phyloP scores from a whole-genome alignment of 768 basidiomycete species.

The Lentinula edodes region DNA sequence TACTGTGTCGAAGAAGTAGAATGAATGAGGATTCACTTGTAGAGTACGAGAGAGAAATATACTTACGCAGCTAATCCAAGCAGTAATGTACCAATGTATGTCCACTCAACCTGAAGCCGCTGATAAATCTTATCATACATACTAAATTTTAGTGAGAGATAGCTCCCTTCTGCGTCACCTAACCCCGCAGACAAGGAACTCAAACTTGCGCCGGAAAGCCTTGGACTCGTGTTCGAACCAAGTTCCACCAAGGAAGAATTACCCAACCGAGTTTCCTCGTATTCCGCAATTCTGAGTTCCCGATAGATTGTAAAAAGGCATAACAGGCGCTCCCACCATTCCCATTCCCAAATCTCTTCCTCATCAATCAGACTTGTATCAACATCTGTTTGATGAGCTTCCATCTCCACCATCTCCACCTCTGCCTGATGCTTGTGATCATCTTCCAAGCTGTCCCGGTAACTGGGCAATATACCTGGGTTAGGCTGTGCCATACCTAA shows the following conservation, averaged over 20 bases:
- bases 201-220: neutral
- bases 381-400: slow-evolving; percentile 8
- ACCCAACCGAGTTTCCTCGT: neutral
- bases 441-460: neutral
- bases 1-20: slow-evolving; percentile 17
- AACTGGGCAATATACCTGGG: neutral
- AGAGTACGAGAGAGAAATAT: neutral
- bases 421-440: slow-evolving; percentile 1
- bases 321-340: slow-evolving; percentile 37
- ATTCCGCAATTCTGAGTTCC: slow-evolving; percentile 39
- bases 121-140: slow-evolving; percentile 46
- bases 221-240: neutral
- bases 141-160: slow-evolving; percentile 27
- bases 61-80: slow-evolving; percentile 55
- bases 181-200: too few species aligned
- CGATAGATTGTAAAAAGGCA: slow-evolving; percentile 52
- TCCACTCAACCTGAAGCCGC: slow-evolving; percentile 58
- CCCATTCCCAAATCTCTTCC: slow-evolving; percentile 1
- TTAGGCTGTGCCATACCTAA: neutral
- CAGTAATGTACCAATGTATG: slow-evolving; percentile 58
- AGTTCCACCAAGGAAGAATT: neutral
- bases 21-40: neutral
- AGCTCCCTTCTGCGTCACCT: neutral
- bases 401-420: slow-evolving; percentile 11
- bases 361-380: neutral